Evolutionary conservation across 2,329 filamentous ascomycete genomes (phyloP), one percentile per base, ranked within the genome.

Genomic region (Neurospora crassa): DNA sequence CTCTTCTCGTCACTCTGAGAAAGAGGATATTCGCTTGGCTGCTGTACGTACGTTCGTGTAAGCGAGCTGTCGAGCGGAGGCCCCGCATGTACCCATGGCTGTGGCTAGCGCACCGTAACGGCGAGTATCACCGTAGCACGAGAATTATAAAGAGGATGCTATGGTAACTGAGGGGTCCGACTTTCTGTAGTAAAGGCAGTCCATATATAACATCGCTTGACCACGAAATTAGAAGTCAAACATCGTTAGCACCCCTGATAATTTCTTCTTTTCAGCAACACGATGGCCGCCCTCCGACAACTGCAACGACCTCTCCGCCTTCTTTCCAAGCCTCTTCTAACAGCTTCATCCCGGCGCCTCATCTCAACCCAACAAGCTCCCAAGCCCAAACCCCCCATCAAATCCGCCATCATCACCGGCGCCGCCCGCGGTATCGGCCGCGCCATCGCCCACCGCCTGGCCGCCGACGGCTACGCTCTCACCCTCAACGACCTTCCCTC

Each of bases 381-480:
- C 14, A 63, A 37, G 24, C 29, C 53, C 16, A 34, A 37, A 37
- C 1, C 53, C 5, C 53, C 53, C 16, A 63, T 63, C 14, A 63
- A 63, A 37, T 37, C 53, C 8, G 53, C 53, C 53, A 63, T 76
- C 47, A 75, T 77, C 34, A 78, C 76, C 5, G 76, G 75, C 71
- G 81, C 79, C 72, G 74, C 73, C n/a, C 75, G 73, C 29, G 76
- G 75, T 24, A 89, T 88, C 74, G 89, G 89, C 67, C 87, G 86
- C 75, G 84, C 87, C 24, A 89, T 90, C 70, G 89, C 89, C 20
- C 80, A 90, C 8, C 87, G 89, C 2, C 83, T 92, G 18, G 89
- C 89, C 6, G 80, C 83, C 29, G 90, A 91, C 73, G 89, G 89
- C 70, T 92, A 91, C 79, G 83, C 88, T 74, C 82, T 92, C 68